Base-by-base conservation (phyloP, 768 basidiomycete genomes). In the Rhizopogon vulgaris region DNA sequence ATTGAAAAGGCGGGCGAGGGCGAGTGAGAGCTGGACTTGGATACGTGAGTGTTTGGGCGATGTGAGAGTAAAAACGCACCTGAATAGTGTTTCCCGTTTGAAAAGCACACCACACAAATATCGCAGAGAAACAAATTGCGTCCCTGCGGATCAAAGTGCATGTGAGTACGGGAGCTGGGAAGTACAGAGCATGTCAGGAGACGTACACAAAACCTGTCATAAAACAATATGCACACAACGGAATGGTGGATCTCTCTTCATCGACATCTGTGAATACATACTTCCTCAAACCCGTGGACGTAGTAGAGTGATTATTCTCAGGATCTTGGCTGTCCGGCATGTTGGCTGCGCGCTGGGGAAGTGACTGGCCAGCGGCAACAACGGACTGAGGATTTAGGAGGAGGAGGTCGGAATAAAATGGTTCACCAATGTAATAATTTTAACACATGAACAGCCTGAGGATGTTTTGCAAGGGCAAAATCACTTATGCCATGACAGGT, bases 51-150 rank as follows among this genome's bases (percentile, higher is more conserved):
- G 22, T 11, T 39, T 40, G 11, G 24, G 48, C 3, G 6, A 14
- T 8, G 12, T 3, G 14, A 42, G 22, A 38, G 55, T 51, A 54
- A 38, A 34, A 17, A 58, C 69, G 52, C 55, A 83, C 81, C 76
- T 84, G 82, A 2, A 79, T 75, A 57, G 80, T 80, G 64, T 86
- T 86, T 48, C 84, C 85, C 1, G 86, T 87, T 65, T 89, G 87
- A 69, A 87, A 89, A 30, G 83, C 87, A 64, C 83, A 85, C 85
- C 87, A 90, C 7, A 89, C 80, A 66, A 84, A 89, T 52, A 87
- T 74, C 4, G 87, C 83, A 40, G 85, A 80, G 71, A 89, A 89
- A 2, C 81, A 82, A 38, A 88, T 71, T 2, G 77, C 76, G 60
- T 85, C 82, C 25, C 85, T 87, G 52, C 17, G 18, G 30, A 45